Evolutionary conservation across 805 yeast genomes (phyloP), one percentile per base, ranked within the genome.

Genomic region (Wickerhamomyces strasburgensis): DNA sequence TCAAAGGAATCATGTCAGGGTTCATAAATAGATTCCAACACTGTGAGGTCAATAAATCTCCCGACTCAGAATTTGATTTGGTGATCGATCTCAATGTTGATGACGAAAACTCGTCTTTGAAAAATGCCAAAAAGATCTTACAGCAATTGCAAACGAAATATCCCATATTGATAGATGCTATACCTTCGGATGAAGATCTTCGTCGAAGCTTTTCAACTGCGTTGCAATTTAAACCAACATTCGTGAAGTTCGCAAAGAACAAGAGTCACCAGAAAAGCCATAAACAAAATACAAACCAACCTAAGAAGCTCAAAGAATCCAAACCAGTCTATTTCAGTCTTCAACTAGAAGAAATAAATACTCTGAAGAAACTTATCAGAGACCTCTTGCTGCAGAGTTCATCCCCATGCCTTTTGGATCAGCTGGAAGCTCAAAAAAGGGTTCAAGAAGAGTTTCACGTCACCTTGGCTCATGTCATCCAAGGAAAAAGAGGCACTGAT

Each of bases 21-120:
- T 89, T 90, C 51, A 64, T 84, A 32, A 66, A 67, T 5, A 63
- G 93, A 39, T 85, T 80, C 50, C 84, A 86, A 52, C 74, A 77
- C 0, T 68, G 85, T 3, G 61, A 73, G 40, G 40, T 61, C 1
- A 37, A 44, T 0, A 56, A 43, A 11, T 57, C 53, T 3, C 95
- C 95, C 0, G 96, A 89, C 47, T 60, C 64, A 9, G 46, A 55
- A 26, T 90, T 89, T 62, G 90, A 85, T 54, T 42, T 64, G 10
- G 65, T 85, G 3, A 74, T 93, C 16, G 62, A 80, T 37, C 59
- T 93, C 35, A 61, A 68, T 5, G 72, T 76, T 2, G 43, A 47
- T 5, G 51, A 47, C 1, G 44, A 56, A 3, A 59, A 70, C 16
- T 72, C 83, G 0, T 70, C 84, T 0, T 51, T 72, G 26, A 39